phyloP scores from a whole-genome alignment of 2,329 filamentous ascomycete species.

The Fusarium devonianum region DNA sequence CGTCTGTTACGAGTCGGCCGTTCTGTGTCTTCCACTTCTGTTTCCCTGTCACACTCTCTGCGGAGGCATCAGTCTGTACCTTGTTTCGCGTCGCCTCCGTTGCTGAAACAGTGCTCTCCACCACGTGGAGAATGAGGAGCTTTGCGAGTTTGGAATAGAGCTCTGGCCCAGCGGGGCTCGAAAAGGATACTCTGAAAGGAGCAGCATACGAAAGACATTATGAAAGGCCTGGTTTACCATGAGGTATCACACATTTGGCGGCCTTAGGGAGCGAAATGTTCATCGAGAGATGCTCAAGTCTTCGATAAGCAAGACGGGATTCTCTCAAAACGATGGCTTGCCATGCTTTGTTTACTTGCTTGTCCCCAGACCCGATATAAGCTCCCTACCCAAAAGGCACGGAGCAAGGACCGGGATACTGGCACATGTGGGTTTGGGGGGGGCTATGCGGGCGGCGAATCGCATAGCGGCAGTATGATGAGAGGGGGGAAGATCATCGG shows the following conservation, averaged over 20 bases:
- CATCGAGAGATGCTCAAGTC: no score
- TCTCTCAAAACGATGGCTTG: no score
- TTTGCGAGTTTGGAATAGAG: constrained; percentile 22
- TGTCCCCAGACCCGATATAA: neutral
- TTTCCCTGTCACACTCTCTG: no score
- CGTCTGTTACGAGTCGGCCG: neutral
- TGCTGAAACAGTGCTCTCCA: constrained; percentile 25
- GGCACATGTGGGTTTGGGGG: constrained; percentile 31
- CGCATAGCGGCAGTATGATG: constrained; percentile 35
- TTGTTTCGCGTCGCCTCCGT: constrained; percentile 5
- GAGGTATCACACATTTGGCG: no score
- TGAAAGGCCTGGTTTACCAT: neutral
- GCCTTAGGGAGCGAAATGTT: no score
- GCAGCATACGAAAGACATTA: constrained; percentile 1
- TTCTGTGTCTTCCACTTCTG: no score
- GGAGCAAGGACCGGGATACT: constrained; percentile 31
- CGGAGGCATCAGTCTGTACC: no score
- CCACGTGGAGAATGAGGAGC: constrained; percentile 24
- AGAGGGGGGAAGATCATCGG: constrained; percentile 38
- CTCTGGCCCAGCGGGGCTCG: constrained; percentile 24
- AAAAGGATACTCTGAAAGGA: constrained; percentile 17
- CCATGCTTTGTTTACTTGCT: no score
- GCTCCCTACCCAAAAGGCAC: constrained; percentile 15
- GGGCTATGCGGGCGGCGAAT: constrained; percentile 36
- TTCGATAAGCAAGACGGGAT: no score